Base-by-base conservation (phyloP, 1,139 yeast genomes). In the Torulaspora globosa region DNA sequence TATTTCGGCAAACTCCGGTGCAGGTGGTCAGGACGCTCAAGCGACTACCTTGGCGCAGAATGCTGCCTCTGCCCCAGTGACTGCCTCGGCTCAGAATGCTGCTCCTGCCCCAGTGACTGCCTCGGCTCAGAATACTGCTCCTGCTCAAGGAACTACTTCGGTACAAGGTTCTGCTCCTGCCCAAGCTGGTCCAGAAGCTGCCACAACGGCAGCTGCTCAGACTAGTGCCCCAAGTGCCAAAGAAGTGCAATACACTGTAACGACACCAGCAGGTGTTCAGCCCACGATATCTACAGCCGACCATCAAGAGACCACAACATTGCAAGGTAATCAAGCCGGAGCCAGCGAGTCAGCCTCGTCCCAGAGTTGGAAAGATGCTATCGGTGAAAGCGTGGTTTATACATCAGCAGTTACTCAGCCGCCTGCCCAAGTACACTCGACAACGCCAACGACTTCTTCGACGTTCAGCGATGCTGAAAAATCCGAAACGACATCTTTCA, bases 361-460 rank as follows among this genome's bases (percentile, higher is more conserved):
- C 6, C 23, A 21, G 14, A 27, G 14, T 31, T 36, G 21, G 30
- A 32, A 31, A 14, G 30, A 5, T 26, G 41, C 44, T 14, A 31
- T 44, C n/a, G 41, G 34, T 26, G 18, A 36, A 23, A 32, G 24
- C 26, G 44, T 29, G 24, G 47, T 44, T 12, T 32, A 27, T 14
- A 40, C 47, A 12, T 39, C 47, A 14, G 41, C 29, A 14, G 38
- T 44, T 7, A 36, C 36, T 21, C 47, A 35, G n/a, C 47, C 47
- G 26, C 44, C 47, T 10, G 44, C 41, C 14, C 43, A 44, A 27
- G 47, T 31, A 5, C 44, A 44, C 26, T 39, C 44, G 10, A 16
- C 57, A 14, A 41, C 62, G 31, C 19, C 59, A 11, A 29, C 66
- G 18, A 18, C 60, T 10, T 34, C 63, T 21, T 7, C 23, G 23